Conservation (phyloP, 805 yeast species). For the Wickerhamiella siamensis region DNA sequence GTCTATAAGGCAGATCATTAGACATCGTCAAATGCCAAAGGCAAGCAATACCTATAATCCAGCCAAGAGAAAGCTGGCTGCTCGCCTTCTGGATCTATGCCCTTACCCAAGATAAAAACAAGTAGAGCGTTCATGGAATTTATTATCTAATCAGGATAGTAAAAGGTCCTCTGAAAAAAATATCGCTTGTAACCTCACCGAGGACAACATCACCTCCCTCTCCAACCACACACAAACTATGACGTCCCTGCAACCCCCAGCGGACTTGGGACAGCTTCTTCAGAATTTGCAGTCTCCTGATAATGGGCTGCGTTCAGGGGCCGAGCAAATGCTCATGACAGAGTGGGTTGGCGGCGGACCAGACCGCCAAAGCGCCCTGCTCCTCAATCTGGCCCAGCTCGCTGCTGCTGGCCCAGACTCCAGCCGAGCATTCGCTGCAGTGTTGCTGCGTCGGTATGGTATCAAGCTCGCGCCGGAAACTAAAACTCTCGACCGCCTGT, state of each 20-base stretch:
- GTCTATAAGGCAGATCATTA: too few species aligned
- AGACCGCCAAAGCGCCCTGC: slow-evolving; percentile 52
- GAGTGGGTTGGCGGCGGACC: slow-evolving; percentile 50
- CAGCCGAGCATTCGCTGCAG: slow-evolving; percentile 58
- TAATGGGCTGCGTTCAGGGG: slow-evolving; percentile 57
- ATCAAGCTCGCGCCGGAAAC: slow-evolving; percentile 51
- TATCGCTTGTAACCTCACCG: neutral
- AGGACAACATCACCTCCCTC: neutral
- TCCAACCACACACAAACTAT: too few species aligned
- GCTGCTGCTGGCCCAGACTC: slow-evolving; percentile 51
- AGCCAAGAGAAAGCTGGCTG: too few species aligned
- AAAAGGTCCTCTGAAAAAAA: neutral
- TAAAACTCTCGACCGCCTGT: slow-evolving; percentile 59
- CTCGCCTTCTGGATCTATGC: too few species aligned
- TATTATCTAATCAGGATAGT: neutral
- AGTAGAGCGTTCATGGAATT: too few species aligned
- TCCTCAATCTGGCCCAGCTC: slow-evolving; percentile 70
- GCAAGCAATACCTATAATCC: too few species aligned
- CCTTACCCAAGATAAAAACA: too few species aligned
- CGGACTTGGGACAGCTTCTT: slow-evolving; percentile 29
- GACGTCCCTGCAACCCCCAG: neutral
- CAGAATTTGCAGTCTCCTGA: slow-evolving; percentile 66
- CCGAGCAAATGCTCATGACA: slow-evolving; percentile 56
- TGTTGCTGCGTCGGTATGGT: slow-evolving; percentile 76
- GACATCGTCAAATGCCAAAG: too few species aligned